These are phyloP conservation scores for Agarophyton chilense DNA, from an alignment of 23 red algal genomes.

Conservation along the genomic window DNA sequence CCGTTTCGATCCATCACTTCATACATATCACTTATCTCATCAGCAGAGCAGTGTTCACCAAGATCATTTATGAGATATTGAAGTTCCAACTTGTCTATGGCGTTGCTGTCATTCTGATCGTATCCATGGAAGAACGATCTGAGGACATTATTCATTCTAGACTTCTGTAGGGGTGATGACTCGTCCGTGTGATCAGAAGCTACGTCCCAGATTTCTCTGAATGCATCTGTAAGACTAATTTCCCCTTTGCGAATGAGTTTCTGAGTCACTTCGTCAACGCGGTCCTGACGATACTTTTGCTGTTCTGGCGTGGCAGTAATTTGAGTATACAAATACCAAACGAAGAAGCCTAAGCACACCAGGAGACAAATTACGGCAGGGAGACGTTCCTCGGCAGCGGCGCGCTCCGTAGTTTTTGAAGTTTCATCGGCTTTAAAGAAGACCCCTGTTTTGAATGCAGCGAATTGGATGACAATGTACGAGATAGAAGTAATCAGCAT, in stretches of 20 bases:
- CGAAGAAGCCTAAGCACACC: conserved; percentile 59
- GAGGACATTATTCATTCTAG: conserved; percentile 30
- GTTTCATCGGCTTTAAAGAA: conserved; percentile 40
- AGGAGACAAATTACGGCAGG: conserved; percentile 61
- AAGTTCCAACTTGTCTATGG: conserved; percentile 57
- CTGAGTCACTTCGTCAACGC: conserved; percentile 23
- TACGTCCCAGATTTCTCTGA: conserved; percentile 34
- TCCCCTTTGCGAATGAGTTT: conserved; percentile 37
- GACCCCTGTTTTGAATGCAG: conserved; percentile 51
- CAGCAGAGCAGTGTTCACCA: conserved; percentile 41
- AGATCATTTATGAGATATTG: conserved; percentile 69
- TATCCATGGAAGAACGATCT: conserved; percentile 64
- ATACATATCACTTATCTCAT: conserved; percentile 52
- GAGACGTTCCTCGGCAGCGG: conserved; percentile 35
- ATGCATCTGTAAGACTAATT: conserved; percentile 60
- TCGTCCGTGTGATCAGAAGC: conserved; percentile 24
- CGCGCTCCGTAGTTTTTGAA: not conserved
- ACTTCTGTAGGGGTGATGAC: conserved; percentile 30
- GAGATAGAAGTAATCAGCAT: conserved; percentile 65
- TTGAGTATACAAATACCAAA: conserved; percentile 57
- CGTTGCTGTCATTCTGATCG: conserved; percentile 37
- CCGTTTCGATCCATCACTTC: conserved; percentile 55
- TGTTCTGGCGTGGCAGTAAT: conserved; percentile 14
- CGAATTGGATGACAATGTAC: conserved; percentile 72
- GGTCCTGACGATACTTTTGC: conserved; percentile 19